Base-by-base conservation (phyloP, 2,329 filamentous ascomycete genomes). In the Ploettnerulaceae sp. region DNA sequence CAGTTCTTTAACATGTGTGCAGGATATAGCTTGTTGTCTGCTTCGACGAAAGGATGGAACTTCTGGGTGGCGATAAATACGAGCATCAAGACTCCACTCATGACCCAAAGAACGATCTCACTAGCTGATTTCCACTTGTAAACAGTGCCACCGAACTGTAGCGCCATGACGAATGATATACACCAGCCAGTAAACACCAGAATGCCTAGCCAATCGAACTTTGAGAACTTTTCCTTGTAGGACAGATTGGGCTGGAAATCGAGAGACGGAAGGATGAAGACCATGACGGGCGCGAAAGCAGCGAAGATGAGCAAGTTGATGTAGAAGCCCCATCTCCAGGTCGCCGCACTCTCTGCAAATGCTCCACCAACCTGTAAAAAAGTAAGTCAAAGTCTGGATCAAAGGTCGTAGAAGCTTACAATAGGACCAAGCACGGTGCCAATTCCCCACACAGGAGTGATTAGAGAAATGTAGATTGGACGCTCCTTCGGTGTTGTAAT, bases 361-460 rank as follows among this genome's bases (percentile, higher is more conserved):
- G 57, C 59, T 11, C 62, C 62, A 15, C 66, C 64, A 41, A n/a
- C n/a, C n/a, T n/a, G n/a, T n/a, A n/a, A n/a, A n/a, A n/a, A n/a
- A n/a, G n/a, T n/a, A n/a, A n/a, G n/a, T n/a, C n/a, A n/a, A n/a
- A n/a, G n/a, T n/a, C n/a, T n/a, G n/a, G n/a, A n/a, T n/a, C n/a
- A n/a, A n/a, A n/a, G n/a, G n/a, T n/a, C n/a, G n/a, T n/a, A n/a
- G n/a, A n/a, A n/a, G n/a, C n/a, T n/a, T n/a, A 68, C 53, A 20
- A 66, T 49, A 6, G 69, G 69, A 0, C 70, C 70, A 2, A 72
- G 48, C 9, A 69, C 61, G 3, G 62, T 58, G 5, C 69, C 70
- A 15, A 66, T 9, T 5, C 66, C 69, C 65, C 65, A 70, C 4
- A 54, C 52, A 3, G 66, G 41, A 2, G 62, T 64, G 1, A 56